Base-by-base conservation (phyloP, 2,329 filamentous ascomycete genomes). In the Ceratocystis ficicola region DNA sequence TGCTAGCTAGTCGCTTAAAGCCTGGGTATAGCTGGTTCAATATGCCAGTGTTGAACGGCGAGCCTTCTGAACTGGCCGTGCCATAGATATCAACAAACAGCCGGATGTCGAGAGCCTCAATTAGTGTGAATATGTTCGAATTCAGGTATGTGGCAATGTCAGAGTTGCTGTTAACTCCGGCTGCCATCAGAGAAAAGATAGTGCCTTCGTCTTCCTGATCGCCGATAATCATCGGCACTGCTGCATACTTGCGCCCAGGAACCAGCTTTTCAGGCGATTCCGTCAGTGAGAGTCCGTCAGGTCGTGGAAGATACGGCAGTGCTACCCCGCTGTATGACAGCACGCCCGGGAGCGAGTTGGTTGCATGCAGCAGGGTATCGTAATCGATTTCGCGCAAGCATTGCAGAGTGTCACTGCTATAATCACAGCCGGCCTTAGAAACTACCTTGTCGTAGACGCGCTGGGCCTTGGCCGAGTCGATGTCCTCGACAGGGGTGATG, bases 181-280 rank as follows among this genome's bases (percentile, higher is more conserved):
- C 70, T 64, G 84, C 82, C 69, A 81, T 79, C 17, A 87, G 75
- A 5, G 81, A 77, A 72, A 87, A 87, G 3, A 87, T 72, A 0
- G 85, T 86, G 6, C 84, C 84, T 72, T 88, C 85, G 71, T 88
- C 85, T 75, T 87, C 83, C 73, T 84, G 81, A 70, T 85, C 78
- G 50, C 85, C 84, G 36, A 83, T 76, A 65, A 88, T 86, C 71
- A 86, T 80, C 2, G 85, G 85, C 0, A 87, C 81, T 0, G 70
- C 76, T 30, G 82, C 79, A 68, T 83, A 86, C 68, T 77, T 77
- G 20, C 82, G 81, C 0, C 73, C 69, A 12, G 69, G 64, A 6
- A 78, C 72, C 10, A 84, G 73, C 0, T 76, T 64, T 10, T 87
- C 84, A 0, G 83, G 81, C 0, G 80, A 82, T 1, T 75, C 73